Base-by-base conservation (phyloP, 495 filamentous ascomycete species). In the Tuber calosporum region DNA sequence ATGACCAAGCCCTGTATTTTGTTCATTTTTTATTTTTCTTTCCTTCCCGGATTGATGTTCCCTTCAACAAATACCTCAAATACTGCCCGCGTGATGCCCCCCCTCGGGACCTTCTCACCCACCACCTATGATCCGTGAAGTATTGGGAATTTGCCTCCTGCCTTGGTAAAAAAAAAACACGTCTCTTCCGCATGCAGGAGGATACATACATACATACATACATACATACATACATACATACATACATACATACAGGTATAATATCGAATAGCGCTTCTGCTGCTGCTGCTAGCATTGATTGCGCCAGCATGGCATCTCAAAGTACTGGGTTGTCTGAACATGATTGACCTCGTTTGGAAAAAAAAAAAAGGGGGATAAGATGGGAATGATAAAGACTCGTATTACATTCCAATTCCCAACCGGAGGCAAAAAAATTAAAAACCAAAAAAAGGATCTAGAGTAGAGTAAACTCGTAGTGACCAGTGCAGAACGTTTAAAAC, bases 131-230 rank as follows among this genome's bases (percentile, higher is more conserved):
- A 4, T 58, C 13, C 48, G 30, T 58, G 8, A 58, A 58, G 3
- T 8, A 58, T 3, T 26, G n/a, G 22, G 4, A 62, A n/a, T n/a
- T 62, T 62, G 4, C 53, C 26, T 62, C 53, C 11, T 34, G 26
- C 53, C 30, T 62, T 34, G 48, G n/a, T n/a, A n/a, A n/a, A n/a
- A n/a, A n/a, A 34, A 62, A 62, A 62, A 62, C 53, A 62, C 53
- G 53, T 62, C 53, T 62, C 53, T 62, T 34, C 30, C 13, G 15
- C 30, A 62, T 62, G 53, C 53, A 62, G 53, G 53, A 62, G 8
- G 30, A 17, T 62, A 34, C 30, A 17, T 62, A 62, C 53, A 34
- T n/a, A n/a, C 34, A 17, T 62, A 34, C 30, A 17, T 62, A 62
- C 53, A 34, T n/a, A n/a, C 34, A 17, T 62, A 34, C 30, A 17